Base-by-base conservation (phyloP, 352 stramenopile genomes). In the Globisporangium abappressorium region DNA sequence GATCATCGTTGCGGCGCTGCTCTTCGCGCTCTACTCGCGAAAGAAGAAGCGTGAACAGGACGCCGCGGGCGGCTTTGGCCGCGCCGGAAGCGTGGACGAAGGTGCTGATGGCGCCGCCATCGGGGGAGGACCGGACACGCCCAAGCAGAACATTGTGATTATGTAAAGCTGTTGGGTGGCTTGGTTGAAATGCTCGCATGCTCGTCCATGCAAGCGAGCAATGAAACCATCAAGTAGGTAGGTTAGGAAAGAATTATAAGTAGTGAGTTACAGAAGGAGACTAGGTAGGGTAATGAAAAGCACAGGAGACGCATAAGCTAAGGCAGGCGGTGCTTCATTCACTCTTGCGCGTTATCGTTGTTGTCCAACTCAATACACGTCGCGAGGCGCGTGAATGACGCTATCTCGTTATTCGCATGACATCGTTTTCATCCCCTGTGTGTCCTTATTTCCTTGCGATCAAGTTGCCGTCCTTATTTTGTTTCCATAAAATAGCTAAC, bases 101-200 rank as follows among this genome's bases (percentile, higher is more conserved):
- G 69, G 60, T 66, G 57, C 72, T 33, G 78, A 65, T 5, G 69
- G 60, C 63, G 60, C 72, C 33, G 68, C 58, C 12, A 65, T 56
- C 11, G 75, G 70, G 51, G 76, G 78, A 22, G 76, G 80, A 24
- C 76, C 79, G 6, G 74, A 85, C 28, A 94, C 85, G 18, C 85
- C 85, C 43, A 94, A 92, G 77, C 70, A 78, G 54, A 87, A 81
- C 57, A 94, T 94, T 57, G 84, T 92, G 47, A 89, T 79, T 41
- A 91, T 94, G 85, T 94, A 91, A 73, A 66, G 43, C 18, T 2
- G 18, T 11, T 24, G 18, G 43, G 43, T 51, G 30, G 30, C 30
- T 33, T 51, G 43, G 43, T 51, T 51, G 41, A 49, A 49, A 24
- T 51, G 43, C 43, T 51, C 6, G 18, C 43, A 24, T 49, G 15